phyloP scores from a whole-genome alignment of 768 basidiomycete genomes.

The Pisolithus marmoratus region DNA sequence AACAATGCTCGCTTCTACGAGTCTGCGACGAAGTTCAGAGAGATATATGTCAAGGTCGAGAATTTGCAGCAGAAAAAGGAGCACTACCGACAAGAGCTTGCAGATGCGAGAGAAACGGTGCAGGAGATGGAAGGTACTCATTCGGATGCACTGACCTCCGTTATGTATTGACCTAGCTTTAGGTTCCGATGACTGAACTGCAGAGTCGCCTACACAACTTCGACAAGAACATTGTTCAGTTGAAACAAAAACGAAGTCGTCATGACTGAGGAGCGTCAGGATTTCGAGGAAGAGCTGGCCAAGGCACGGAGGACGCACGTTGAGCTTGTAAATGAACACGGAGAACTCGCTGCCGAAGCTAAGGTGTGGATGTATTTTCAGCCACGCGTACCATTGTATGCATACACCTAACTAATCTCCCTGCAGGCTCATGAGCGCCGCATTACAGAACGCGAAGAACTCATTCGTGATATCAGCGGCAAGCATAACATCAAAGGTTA shows the following conservation, averaged over 20 bases:
- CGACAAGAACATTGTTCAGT: constrained; percentile 47
- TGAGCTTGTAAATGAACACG: constrained; percentile 54
- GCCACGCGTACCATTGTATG: not conserved
- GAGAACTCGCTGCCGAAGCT: constrained; percentile 65
- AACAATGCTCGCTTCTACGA: constrained; percentile 81
- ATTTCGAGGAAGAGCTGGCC: constrained; percentile 55
- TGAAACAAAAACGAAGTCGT: constrained; percentile 42
- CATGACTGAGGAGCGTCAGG: constrained; percentile 52
- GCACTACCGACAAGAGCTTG: constrained; percentile 56
- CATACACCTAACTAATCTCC: not conserved
- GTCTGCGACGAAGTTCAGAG: constrained; percentile 77
- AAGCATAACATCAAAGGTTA: constrained; percentile 72
- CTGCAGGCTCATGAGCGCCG: constrained; percentile 68
- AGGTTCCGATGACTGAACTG: constrained; percentile 77
- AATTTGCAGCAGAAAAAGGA: constrained; percentile 55
- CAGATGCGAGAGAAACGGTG: constrained; percentile 56
- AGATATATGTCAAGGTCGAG: constrained; percentile 70
- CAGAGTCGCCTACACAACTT: constrained; percentile 51
- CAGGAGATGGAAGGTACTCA: constrained; percentile 57
- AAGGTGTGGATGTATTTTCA: constrained; percentile 40
- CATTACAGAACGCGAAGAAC: constrained; percentile 61
- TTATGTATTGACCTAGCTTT: not conserved
- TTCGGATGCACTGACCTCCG: not conserved
- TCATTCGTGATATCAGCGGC: constrained; percentile 64
- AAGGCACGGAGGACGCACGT: constrained; percentile 48